Evolutionary conservation across 352 stramenopile genomes (phyloP), one percentile per base, ranked within the genome.

Genomic region (Thraustochytrium sp.): DNA sequence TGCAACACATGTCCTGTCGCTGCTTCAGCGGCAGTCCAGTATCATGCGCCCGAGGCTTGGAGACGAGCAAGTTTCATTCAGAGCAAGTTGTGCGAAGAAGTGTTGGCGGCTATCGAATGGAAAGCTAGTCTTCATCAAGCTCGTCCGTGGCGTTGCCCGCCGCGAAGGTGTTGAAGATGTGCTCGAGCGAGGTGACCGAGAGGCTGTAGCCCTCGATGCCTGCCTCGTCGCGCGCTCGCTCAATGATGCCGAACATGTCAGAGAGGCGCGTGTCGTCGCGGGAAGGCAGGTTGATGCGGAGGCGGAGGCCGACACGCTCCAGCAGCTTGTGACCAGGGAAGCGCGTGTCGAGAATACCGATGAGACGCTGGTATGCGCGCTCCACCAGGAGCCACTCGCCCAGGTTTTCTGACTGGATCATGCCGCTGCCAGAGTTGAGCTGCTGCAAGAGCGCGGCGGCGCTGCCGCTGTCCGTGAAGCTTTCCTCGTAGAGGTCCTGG

Each of bases 91-190:
- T n/a, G n/a, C n/a, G n/a, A n/a, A n/a, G n/a, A n/a, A n/a, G n/a
- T n/a, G n/a, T n/a, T n/a, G n/a, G n/a, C n/a, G n/a, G n/a, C n/a
- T n/a, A n/a, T n/a, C n/a, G n/a, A n/a, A n/a, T n/a, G n/a, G n/a
- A n/a, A n/a, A n/a, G n/a, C n/a, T n/a, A n/a, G n/a, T n/a, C n/a
- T n/a, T n/a, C n/a, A n/a, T n/a, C n/a, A n/a, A n/a, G n/a, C n/a
- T n/a, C n/a, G n/a, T n/a, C n/a, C n/a, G n/a, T n/a, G 9, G 59
- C 59, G 9, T 54, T 37, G 1, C 62, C 36, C 23, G 86, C 87
- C 1, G 92, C 92, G 74, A 96, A 96, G 21, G 85, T 87, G 84
- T 96, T 95, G 87, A 96, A 96, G 31, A 96, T 93, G 85, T 96
- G 92, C 87, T 96, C 92, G 44, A 96, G 74, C 26, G 91, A 93